Conservation (phyloP, 2,329 filamentous ascomycete genomes). For the Nothophaeocryptopus gaeumannii region DNA sequence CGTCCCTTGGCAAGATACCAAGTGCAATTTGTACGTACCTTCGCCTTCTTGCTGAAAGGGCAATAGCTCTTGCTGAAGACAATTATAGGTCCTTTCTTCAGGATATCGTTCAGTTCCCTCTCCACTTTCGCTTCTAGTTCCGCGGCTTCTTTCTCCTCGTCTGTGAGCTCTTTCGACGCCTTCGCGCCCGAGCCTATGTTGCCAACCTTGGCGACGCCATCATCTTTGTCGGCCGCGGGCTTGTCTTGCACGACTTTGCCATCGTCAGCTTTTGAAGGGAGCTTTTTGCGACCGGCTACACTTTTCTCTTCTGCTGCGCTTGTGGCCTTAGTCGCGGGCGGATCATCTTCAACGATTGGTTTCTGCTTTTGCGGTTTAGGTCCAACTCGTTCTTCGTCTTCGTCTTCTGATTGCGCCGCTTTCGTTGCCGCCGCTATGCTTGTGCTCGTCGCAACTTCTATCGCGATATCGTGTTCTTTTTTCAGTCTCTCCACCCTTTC, state of each 20-base stretch:
- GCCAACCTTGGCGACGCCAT: slow-evolving; percentile 47
- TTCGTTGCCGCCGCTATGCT: slow-evolving; percentile 13
- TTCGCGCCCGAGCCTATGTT: slow-evolving; percentile 38
- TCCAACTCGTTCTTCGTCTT: slow-evolving; percentile 26
- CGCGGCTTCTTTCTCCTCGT: slow-evolving; percentile 33
- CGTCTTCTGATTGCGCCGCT: not conserved
- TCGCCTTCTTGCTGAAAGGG: slow-evolving; percentile 79
- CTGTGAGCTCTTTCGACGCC: slow-evolving; percentile 20
- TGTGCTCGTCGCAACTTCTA: slow-evolving; percentile 17
- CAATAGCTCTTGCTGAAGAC: slow-evolving; percentile 97
- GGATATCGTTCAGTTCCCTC: slow-evolving; percentile 69
- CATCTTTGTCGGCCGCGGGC: slow-evolving; percentile 37
- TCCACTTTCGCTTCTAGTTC: slow-evolving; percentile 63
- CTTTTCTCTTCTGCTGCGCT: slow-evolving; percentile 53
- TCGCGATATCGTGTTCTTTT: slow-evolving; percentile 33
- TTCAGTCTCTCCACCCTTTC: slow-evolving; percentile 31
- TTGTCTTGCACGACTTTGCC: slow-evolving; percentile 34
- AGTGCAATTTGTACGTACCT: slow-evolving; percentile 44
- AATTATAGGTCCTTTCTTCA: slow-evolving; percentile 84
- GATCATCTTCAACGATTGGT: not conserved
- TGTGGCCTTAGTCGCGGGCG: slow-evolving; percentile 47
- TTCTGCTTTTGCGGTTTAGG: not conserved
- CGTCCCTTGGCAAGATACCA: not conserved
- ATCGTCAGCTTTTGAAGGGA: slow-evolving; percentile 33
- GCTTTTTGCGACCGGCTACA: slow-evolving; percentile 55